Evolutionary conservation across 1,139 yeast species (phyloP), one percentile per base, ranked within the genome.

Genomic region (Hemisphaericaspora subhashii): DNA sequence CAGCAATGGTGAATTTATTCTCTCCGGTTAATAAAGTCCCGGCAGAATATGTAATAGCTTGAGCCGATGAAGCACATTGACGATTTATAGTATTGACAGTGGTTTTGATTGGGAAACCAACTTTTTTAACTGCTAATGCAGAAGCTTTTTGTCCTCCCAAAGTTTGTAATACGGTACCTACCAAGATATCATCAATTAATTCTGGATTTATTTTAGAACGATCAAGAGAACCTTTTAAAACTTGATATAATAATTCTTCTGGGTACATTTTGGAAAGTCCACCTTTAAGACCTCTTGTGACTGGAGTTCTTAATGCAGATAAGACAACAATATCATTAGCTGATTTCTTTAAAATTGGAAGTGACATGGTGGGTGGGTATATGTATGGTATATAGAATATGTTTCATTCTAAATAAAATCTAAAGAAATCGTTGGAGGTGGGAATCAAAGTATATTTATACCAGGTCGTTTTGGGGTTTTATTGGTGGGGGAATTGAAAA

Each of bases 91-190:
- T 62, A 39, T 60, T 64, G 24, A 68, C 55, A 3, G 74, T 66
- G 8, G 73, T 66, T 15, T 55, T 45, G 26, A 54, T 46, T 3
- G 72, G 73, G 48, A 68, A 64, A 1, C 72, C 72, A 10, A 53
- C 59, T 12, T 58, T 45, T 49, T 65, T 64, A 34, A 54, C 47
- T 13, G 71, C 96, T 35, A 92, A 94, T 47, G 90, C 75, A 63
- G 85, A 90, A 58, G 86, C 95, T 42, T 81, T 83, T 41, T 86
- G 94, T 51, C 95, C 95, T 18, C 95, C 89, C 41, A 94, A 92
- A 30, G 79, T 75, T 64, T 86, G 86, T 55, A 87, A 71, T 28
- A 86, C 95, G 58, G 88, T 86, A 48, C 96, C 95, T 45, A 85
- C 81, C 28, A 81, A 79, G 40, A 86, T 77, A 51, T 87, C 95